Percentiles rank a stretch among this genome's conserved stretches.
Conservation (phyloP, 768 basidiomycete genomes). For the Melanogaster broomeanus region DNA sequence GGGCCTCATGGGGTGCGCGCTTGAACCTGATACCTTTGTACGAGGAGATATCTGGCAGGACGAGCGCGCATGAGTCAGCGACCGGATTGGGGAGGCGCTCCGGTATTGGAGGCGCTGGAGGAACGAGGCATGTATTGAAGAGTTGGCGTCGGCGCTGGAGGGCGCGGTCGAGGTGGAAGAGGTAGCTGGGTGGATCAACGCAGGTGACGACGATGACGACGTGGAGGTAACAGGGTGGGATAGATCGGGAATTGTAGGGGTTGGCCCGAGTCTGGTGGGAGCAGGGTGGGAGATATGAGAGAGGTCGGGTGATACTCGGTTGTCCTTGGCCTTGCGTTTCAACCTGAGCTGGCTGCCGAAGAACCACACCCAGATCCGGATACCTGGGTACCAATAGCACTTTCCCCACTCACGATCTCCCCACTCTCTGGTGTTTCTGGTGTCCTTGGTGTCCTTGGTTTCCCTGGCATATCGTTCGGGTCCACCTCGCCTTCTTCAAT, state of each 20-base stretch:
- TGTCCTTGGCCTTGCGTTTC: not conserved
- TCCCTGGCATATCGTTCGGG: not conserved
- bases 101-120: too few species aligned
- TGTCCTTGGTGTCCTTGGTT: not conserved
- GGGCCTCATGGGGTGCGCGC: slow-evolving; percentile 5
- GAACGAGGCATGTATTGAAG: too few species aligned
- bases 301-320: not conserved
- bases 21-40: slow-evolving; percentile 24
- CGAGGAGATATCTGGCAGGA: slow-evolving; percentile 25
- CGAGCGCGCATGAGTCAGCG: not conserved
- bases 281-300: not conserved
- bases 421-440: slow-evolving; percentile 13
- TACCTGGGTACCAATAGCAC: too few species aligned
- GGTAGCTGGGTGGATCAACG: not conserved
- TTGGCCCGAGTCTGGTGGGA: not conserved
- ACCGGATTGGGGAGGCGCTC: not conserved
- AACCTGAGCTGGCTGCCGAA: too few species aligned
- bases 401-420: slow-evolving; percentile 14
- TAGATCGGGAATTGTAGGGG: not conserved
- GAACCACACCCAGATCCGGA: not conserved
- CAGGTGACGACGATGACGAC: not conserved
- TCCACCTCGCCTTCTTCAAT: slow-evolving; percentile 19
- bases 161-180: too few species aligned
- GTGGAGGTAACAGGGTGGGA: not conserved
- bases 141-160: too few species aligned